A percentile compares a stretch with the other conserved stretches of the same genome.
These are phyloP conservation scores for Tetraselmis striata DNA, from an alignment of 139 green algal species.

Conservation along the genomic window DNA sequence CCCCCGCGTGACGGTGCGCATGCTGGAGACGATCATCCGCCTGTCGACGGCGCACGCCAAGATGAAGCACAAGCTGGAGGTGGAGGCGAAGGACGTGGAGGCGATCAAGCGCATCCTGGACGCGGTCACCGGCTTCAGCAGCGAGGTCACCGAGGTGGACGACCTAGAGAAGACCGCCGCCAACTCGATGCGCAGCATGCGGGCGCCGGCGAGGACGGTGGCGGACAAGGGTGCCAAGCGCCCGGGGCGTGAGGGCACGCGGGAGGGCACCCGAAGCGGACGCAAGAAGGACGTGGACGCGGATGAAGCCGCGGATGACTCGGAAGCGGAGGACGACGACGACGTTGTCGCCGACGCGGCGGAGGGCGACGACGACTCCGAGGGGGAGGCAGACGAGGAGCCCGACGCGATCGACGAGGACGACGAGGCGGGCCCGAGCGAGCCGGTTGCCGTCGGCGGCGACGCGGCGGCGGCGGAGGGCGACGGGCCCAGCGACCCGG, in stretches of 20 bases:
- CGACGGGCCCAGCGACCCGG: too few relatives aligned
- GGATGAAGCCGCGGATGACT: not conserved
- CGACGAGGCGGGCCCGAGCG: not conserved
- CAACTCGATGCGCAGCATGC: not conserved
- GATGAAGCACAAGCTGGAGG: conserved; percentile 40
- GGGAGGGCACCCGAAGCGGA: not conserved
- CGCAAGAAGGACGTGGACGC: not conserved
- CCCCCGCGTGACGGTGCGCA: conserved; percentile 74
- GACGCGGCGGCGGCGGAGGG: too few relatives aligned
- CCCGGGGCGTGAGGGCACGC: too few relatives aligned
- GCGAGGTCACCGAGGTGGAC: not conserved
- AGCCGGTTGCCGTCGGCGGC: too few relatives aligned
- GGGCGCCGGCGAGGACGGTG: not conserved
- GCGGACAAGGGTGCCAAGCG: not conserved
- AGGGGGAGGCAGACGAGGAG: not conserved
- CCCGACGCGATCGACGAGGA: too few relatives aligned
- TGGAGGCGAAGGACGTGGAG: conserved; percentile 22
- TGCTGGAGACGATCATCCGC: conserved; percentile 93
- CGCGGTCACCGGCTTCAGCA: not conserved
- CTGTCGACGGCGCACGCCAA: conserved; percentile 92
- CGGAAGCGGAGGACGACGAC: not conserved
- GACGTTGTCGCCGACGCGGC: not conserved
- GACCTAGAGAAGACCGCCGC: not conserved
- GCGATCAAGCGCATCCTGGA: not conserved
- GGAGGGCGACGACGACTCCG: not conserved